Evolutionary conservation across 2,329 filamentous ascomycete genomes (phyloP), one percentile per base, ranked within the genome.

Genomic region (Cladophialophora immunda): DNA sequence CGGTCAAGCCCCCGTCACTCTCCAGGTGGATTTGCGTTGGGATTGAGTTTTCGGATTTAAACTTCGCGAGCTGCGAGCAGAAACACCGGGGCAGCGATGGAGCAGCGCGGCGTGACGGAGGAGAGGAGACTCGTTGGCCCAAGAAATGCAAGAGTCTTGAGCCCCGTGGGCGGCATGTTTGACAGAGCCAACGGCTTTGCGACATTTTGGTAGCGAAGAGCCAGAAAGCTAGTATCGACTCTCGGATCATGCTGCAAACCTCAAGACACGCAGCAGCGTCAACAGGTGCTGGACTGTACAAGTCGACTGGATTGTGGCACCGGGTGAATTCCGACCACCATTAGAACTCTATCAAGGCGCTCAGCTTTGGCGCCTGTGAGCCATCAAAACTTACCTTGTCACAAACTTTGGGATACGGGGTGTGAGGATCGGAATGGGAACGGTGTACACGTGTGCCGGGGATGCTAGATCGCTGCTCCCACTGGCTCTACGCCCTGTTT

Each of bases 141-240:
- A 41, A 11, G 36, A 17, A 19, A n/a, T 36, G 19, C 32, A 41
- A 5, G 17, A 3, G 6, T 41, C 38, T 41, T 9, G 4, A 17
- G 11, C 36, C 36, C 36, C 36, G 11, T 13, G 36, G 36, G 11
- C 36, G 13, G 36, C 17, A 17, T 17, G 9, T 5, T 6, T 19
- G 15, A 41, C 17, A 41, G 15, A n/a, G 38, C 38, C 38, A 58
- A 41, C 34, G 29, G 4, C 19, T 27, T 5, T 41, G 53, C 58
- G 45, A 38, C 9, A 22, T 22, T 22, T 22, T 61, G 15, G 58
- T 27, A 52, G 58, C 58, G 30, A 54, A 47, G 29, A 4, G 17
- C 45, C 45, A n/a, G 7, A 53, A 54, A 61, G 45, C 30, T 61
- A 52, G 41, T 32, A 53, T 53, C 52, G 58, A 61, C 45, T 54